These are phyloP conservation scores for Sporobolomyces roseus DNA, from an alignment of 768 basidiomycete genomes.

Conservation along the genomic window DNA sequence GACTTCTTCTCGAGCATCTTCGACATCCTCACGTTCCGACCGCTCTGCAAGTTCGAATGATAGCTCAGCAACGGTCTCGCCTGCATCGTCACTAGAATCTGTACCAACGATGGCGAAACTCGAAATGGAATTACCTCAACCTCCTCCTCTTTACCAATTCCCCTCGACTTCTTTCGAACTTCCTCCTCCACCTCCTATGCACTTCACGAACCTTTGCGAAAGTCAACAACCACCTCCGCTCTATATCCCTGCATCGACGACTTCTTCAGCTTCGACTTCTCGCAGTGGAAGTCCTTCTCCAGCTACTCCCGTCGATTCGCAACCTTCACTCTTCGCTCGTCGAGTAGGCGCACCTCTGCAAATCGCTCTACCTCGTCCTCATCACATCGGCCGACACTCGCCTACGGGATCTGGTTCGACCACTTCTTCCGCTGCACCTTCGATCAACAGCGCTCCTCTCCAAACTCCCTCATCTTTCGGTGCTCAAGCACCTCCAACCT, in stretches of 20 bases:
- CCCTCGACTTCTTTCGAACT: background rate
- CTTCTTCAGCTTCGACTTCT: background rate
- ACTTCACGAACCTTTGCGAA: background rate
- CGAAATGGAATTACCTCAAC: background rate
- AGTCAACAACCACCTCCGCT: background rate
- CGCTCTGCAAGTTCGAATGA: background rate
- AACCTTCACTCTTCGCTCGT: slow-evolving; percentile 1
- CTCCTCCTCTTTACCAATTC: background rate
- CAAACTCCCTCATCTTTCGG: slow-evolving; percentile 3
- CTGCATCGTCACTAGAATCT: slow-evolving; percentile 16
- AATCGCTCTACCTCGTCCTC: background rate
- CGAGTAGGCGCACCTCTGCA: background rate
- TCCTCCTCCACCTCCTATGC: background rate
- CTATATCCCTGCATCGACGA: background rate
- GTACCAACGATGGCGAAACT: slow-evolving; percentile 4
- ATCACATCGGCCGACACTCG: background rate
- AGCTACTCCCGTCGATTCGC: background rate
- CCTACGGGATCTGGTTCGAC: background rate
- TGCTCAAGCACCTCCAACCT: background rate
- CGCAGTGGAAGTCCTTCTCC: background rate
- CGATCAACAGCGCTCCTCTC: slow-evolving; percentile 16
- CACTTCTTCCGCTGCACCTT: slow-evolving; percentile 4
- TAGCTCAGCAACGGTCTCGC: slow-evolving; percentile 8
- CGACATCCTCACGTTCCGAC: slow-evolving; percentile 16
- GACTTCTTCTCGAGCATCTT: background rate